Evolutionary conservation across 2,329 filamentous ascomycete genomes (phyloP), one percentile per base, ranked within the genome.

Genomic region (Dactylellina parvicollis): DNA sequence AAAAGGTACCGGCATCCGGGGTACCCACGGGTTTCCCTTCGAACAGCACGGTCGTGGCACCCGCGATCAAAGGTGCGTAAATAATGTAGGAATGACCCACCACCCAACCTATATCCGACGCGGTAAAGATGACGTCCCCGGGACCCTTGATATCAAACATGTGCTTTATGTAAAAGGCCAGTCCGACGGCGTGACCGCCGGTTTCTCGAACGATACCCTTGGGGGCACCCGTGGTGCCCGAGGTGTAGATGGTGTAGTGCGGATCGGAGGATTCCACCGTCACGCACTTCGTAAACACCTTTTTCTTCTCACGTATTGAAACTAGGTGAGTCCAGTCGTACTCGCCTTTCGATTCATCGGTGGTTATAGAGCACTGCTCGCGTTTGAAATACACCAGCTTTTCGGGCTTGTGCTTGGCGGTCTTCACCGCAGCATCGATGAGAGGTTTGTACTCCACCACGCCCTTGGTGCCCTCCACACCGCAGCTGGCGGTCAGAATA

Each of bases 11-110:
- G 0, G 92, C 90, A 77, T 96, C 89, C 0, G 93, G 93, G 0
- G 92, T 96, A 3, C 92, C 92, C 10, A 96, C 85, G 0, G 93
- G 93, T 76, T 97, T 97, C n/a, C 93, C 94, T 81, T 97, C 93
- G 80, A 92, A 97, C 0, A 97, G 83, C 0, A 97, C 87, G 0
- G 92, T 96, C 0, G 92, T 89, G 1, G 93, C 92, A 3, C 93
- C 93, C 0, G 90, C 87, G 1, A 97, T 86, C 4, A 98, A 86
- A 10, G 93, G 93, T n/a, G 88, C 93, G 79, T 97, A 97, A 10
- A 96, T 83, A 75, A 96, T 96, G 79, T 95, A 97, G 4, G 88
- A 90, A 79, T 92, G 88, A 1, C 91, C 91, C 0, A 95, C 91
- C 0, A 93, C 92, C 94, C 93, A 97, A 30, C 93, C 94, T 65